Conservation (phyloP, 257 asterid genomes). For the Verbena officinalis region DNA sequence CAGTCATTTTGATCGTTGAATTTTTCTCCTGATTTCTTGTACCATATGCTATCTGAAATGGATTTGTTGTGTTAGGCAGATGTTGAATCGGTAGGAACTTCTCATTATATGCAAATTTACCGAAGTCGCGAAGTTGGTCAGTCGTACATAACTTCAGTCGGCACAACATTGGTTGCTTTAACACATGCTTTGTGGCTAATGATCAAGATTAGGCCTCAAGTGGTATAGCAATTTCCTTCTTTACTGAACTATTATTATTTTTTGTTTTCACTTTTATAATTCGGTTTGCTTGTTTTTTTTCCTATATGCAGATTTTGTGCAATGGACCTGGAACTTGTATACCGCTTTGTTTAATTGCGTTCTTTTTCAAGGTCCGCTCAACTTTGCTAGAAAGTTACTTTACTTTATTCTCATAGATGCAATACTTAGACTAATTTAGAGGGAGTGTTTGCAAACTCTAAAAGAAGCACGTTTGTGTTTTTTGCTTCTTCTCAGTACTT, state of each 20-base stretch:
- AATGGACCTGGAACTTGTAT: conserved; percentile 97
- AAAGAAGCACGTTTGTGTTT: too few relatives aligned
- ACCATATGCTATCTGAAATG: conserved; percentile 19
- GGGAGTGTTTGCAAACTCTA: conserved; percentile 4
- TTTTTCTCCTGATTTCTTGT: not conserved
- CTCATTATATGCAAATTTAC: conserved; percentile 77
- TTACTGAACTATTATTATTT: not conserved
- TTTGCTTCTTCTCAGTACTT: too few relatives aligned
- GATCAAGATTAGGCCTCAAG: conserved; percentile 90
- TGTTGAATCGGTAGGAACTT: conserved; percentile 43
- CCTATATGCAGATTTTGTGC: conserved; percentile 66
- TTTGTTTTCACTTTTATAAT: not conserved
- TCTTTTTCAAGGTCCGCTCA: conserved; percentile 70
- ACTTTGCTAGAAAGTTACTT: not conserved
- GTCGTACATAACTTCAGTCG: conserved; percentile 83
- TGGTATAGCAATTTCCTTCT: conserved; percentile 54
- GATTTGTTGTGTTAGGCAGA: conserved; percentile 54
- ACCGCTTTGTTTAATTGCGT: conserved; percentile 75
- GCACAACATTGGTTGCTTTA: conserved; percentile 79
- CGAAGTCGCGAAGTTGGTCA: conserved; percentile 96
- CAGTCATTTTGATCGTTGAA: conserved; percentile 22
- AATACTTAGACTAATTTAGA: conserved; percentile 1
- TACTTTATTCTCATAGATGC: conserved; percentile 16
- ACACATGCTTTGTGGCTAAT: conserved; percentile 87
- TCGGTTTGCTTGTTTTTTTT: conserved; percentile 9